A percentile compares a stretch with the other conserved stretches of the same genome.
phyloP scores from a whole-genome alignment of 306 rosid genomes.

The Dryas octopetala region DNA sequence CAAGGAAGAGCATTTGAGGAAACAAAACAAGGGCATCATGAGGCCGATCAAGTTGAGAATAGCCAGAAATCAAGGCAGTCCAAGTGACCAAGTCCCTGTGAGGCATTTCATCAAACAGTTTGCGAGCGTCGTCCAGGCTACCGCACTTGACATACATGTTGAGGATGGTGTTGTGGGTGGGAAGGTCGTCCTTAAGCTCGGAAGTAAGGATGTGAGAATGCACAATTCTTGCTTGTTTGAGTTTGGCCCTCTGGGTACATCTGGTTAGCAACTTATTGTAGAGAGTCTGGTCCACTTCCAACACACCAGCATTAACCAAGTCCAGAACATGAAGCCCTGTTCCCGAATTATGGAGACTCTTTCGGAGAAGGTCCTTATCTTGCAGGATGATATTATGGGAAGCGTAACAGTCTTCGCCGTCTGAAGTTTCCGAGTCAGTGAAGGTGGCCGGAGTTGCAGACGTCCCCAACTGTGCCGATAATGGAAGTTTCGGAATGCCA shows the following conservation, averaged over 20 bases:
- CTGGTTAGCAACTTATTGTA: slow-evolving; percentile 21
- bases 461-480: neutral
- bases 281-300: slow-evolving; percentile 21
- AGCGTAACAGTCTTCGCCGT: slow-evolving; percentile 18
- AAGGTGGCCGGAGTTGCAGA: slow-evolving; percentile 11
- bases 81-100: slow-evolving; percentile 28
- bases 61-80: slow-evolving; percentile 39
- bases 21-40: slow-evolving; percentile 30
- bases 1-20: slow-evolving; percentile 30
- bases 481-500: slow-evolving; percentile 1
- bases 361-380: slow-evolving; percentile 28
- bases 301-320: slow-evolving; percentile 4
- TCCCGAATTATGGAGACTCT: slow-evolving; percentile 16
- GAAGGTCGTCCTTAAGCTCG: slow-evolving; percentile 25
- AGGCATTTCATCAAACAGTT: slow-evolving; percentile 32
- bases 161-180: slow-evolving; percentile 23
- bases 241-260: slow-evolving; percentile 24
- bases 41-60: slow-evolving; percentile 30
- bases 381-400: slow-evolving; percentile 5
- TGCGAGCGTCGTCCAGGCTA: slow-evolving; percentile 26
- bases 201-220: slow-evolving; percentile 31
- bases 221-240: slow-evolving; percentile 26
- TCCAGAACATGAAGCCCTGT: slow-evolving; percentile 30
- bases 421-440: slow-evolving; percentile 9
- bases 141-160: slow-evolving; percentile 31